Evolutionary conservation across 1,284 basidiomycete species (phyloP).

Genomic region (Ustilago hordei): DNA sequence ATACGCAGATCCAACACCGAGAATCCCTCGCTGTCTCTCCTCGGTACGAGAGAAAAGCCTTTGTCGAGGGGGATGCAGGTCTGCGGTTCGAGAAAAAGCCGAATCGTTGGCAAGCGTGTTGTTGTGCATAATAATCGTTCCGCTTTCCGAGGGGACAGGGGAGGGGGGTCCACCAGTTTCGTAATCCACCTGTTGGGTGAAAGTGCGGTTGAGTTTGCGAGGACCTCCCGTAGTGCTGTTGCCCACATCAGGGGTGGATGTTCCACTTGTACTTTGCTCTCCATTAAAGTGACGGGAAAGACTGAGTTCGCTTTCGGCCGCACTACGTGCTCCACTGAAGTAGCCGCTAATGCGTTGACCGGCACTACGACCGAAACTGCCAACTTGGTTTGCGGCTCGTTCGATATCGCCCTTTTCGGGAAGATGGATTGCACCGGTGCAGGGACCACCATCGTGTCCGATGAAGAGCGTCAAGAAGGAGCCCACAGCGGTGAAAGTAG

Average conservation of each 20-base stretch:
- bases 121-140: constrained; percentile 56
- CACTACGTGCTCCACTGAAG: constrained; percentile 40
- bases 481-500: constrained; percentile 73
- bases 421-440: constrained; percentile 59
- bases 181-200: constrained; percentile 64
- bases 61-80: constrained; percentile 19
- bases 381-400: constrained; percentile 44
- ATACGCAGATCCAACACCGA: constrained; percentile 60
- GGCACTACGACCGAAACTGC: constrained; percentile 57
- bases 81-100: constrained; percentile 46
- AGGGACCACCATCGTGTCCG: constrained; percentile 78
- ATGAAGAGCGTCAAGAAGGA: constrained; percentile 89
- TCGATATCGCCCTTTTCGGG: constrained; percentile 57
- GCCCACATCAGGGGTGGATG: constrained; percentile 24
- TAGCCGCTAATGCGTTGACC: constrained; percentile 63
- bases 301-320: constrained; percentile 42
- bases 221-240: constrained; percentile 5
- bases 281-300: constrained; percentile 33
- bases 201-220: constrained; percentile 51
- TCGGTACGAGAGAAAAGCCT: constrained; percentile 54
- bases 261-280: constrained; percentile 11
- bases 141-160: constrained; percentile 42
- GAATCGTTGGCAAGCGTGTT: constrained; percentile 43
- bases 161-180: constrained; percentile 66
- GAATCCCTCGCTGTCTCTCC: constrained; percentile 52